Conservation (phyloP, 495 filamentous ascomycete species). For the Apodospora peruviana region DNA sequence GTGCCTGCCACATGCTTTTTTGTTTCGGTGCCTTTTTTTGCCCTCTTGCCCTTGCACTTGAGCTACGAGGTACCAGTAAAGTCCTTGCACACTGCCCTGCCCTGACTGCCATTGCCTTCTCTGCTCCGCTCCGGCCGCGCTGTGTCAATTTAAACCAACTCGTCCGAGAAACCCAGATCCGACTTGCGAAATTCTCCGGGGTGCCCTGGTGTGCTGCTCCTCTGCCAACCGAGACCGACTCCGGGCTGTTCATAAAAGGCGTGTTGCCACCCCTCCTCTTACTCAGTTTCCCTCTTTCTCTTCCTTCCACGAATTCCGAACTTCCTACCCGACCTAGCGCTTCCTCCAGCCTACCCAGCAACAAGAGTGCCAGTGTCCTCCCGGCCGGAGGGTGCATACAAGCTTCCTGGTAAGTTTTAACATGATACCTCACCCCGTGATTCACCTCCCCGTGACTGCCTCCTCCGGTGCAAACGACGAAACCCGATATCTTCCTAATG, state of each 20-base stretch:
- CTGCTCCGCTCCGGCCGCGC: conserved; percentile 19
- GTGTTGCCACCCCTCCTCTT: conserved; percentile 13
- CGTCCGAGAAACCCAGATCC: conserved; percentile 19
- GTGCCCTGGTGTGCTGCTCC: neutral
- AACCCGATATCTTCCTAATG: too few relatives aligned
- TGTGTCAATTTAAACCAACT: conserved; percentile 13
- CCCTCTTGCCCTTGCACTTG: conserved; percentile 2
- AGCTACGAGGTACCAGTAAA: neutral
- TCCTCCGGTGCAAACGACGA: neutral
- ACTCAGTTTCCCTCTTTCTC: conserved; percentile 10
- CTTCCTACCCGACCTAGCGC: conserved; percentile 10
- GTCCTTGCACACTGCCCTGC: conserved; percentile 7
- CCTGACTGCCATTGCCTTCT: conserved; percentile 1
- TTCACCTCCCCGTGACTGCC: neutral
- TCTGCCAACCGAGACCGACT: conserved; percentile 1
- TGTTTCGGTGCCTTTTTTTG: neutral
- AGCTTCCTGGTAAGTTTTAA: conserved; percentile 25
- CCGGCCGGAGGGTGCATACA: conserved; percentile 7
- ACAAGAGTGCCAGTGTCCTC: conserved; percentile 12
- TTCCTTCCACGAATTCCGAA: conserved; percentile 21
- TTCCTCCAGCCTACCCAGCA: conserved; percentile 6
- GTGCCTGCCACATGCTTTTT: neutral
- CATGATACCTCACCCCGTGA: neutral
- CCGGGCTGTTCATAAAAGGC: conserved; percentile 22
- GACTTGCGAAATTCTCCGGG: conserved; percentile 2